These are phyloP conservation scores for Acmispon strigosus DNA, from an alignment of 306 rosid species.

Conservation along the genomic window DNA sequence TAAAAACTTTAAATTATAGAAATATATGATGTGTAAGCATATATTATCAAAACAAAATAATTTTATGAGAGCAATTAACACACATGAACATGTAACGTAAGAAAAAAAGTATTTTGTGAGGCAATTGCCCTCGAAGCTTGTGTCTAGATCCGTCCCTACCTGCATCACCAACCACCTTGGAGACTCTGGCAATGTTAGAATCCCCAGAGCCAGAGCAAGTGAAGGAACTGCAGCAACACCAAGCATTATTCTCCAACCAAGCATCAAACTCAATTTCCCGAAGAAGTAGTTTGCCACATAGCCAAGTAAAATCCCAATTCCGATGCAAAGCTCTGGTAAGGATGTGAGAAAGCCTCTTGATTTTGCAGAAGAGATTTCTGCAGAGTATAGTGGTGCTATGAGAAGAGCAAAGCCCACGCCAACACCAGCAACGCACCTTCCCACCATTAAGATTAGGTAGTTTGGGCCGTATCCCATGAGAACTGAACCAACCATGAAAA, in stretches of 20 bases:
- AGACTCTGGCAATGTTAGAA: slow-evolving; percentile 65
- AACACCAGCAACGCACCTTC: slow-evolving; percentile 63
- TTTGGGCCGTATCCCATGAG: slow-evolving; percentile 75
- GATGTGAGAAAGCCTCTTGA: slow-evolving; percentile 49
- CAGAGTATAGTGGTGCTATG: slow-evolving; percentile 72
- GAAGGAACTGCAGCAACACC: slow-evolving; percentile 67
- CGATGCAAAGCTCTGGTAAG: slow-evolving; percentile 60
- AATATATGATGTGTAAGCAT: too few species aligned
- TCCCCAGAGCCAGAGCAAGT: slow-evolving; percentile 34
- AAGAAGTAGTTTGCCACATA: slow-evolving; percentile 46
- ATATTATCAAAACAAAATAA: too few species aligned
- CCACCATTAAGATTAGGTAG: slow-evolving; percentile 42
- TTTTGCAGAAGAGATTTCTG: slow-evolving; percentile 61
- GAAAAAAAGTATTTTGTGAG: too few species aligned
- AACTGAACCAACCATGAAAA: slow-evolving; percentile 52
- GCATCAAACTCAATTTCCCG: slow-evolving; percentile 34
- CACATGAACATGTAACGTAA: too few species aligned
- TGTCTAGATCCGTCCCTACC: too few species aligned
- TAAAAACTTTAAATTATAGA: too few species aligned
- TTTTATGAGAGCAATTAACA: too few species aligned
- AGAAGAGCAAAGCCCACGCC: slow-evolving; percentile 78
- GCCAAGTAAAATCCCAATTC: slow-evolving; percentile 61
- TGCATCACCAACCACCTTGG: slow-evolving; percentile 75
- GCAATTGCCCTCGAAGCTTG: too few species aligned
- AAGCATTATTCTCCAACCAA: slow-evolving; percentile 83